phyloP scores from a whole-genome alignment of 2,329 filamentous ascomycete species.

The Aspergillus pseudoviridinutans region DNA sequence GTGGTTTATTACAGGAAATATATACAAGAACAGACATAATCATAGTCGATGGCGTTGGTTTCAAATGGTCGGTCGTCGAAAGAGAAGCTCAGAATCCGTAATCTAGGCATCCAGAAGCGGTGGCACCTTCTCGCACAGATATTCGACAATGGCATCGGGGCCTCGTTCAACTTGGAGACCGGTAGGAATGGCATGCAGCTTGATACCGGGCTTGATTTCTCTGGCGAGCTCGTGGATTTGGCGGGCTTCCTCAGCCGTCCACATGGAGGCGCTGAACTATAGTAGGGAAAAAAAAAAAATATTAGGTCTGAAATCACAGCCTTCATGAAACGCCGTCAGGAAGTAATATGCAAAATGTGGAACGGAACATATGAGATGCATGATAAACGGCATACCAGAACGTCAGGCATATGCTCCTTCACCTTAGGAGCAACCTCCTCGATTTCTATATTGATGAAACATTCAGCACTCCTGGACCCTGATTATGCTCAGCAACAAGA shows the following conservation, averaged over 20 bases:
- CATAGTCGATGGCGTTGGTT: background rate
- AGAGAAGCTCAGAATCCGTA: background rate
- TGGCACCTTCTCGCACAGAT: conserved; percentile 40
- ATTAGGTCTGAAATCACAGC: conserved; percentile 1
- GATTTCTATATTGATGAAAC: conserved; percentile 36
- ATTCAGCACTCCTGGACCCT: background rate
- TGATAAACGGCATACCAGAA: conserved; percentile 44
- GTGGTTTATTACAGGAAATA: background rate
- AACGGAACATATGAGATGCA: background rate
- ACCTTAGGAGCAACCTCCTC: conserved; percentile 55
- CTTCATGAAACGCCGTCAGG: background rate
- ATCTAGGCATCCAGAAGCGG: conserved; percentile 31
- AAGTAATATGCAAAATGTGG: conserved; percentile 8
- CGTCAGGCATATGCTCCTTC: conserved; percentile 49
- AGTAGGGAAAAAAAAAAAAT: conserved; percentile 6
- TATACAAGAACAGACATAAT: background rate
- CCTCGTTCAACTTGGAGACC: conserved; percentile 42
- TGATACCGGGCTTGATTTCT: conserved; percentile 36
- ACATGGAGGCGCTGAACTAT: conserved; percentile 61
- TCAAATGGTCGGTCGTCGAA: background rate
- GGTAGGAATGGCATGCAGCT: conserved; percentile 40
- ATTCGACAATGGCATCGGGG: conserved; percentile 41
- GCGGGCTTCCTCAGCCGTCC: conserved; percentile 42
- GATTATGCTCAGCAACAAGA: background rate
- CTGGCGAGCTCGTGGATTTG: conserved; percentile 37